Evolutionary conservation across 441 rosid genomes (phyloP).

Genomic region (Populus hybrid): DNA sequence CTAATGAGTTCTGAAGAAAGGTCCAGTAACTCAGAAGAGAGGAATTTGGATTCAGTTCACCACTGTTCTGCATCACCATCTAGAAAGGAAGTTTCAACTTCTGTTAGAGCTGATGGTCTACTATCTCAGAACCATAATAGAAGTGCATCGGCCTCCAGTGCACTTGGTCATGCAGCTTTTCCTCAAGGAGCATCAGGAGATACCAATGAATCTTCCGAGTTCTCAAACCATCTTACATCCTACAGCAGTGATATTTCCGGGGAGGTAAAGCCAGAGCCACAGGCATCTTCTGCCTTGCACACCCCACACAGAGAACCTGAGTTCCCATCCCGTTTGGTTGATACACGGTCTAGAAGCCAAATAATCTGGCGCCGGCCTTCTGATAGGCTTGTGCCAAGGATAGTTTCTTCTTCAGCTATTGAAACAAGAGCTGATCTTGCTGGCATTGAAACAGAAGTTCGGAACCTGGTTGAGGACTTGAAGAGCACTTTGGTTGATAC

Average conservation of each 20-base stretch:
- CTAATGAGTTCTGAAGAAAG: slow-evolving; percentile 44
- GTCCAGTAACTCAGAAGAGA: slow-evolving; percentile 43
- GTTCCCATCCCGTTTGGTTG: slow-evolving; percentile 50
- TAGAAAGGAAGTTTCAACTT: slow-evolving; percentile 39
- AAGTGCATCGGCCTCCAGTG: slow-evolving; percentile 58
- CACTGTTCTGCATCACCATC: slow-evolving; percentile 48
- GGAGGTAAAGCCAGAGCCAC: slow-evolving; percentile 54
- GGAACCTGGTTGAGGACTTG: slow-evolving; percentile 65
- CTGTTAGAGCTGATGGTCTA: slow-evolving; percentile 33
- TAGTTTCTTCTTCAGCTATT: slow-evolving; percentile 52
- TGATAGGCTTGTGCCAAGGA: slow-evolving; percentile 65
- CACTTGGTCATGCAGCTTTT: slow-evolving; percentile 37
- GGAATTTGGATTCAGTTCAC: slow-evolving; percentile 40
- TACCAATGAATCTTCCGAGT: slow-evolving; percentile 54
- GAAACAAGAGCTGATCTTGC: slow-evolving; percentile 75
- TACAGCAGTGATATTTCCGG: slow-evolving; percentile 72
- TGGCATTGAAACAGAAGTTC: slow-evolving; percentile 60
- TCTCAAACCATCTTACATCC: slow-evolving; percentile 48
- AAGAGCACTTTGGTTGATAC: slow-evolving; percentile 47
- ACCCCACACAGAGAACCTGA: slow-evolving; percentile 49
- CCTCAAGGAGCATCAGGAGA: slow-evolving; percentile 43
- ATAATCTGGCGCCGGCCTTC: slow-evolving; percentile 67
- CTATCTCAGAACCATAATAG: slow-evolving; percentile 41
- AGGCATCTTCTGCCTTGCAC: slow-evolving; percentile 29
- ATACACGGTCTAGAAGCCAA: slow-evolving; percentile 53